These are phyloP conservation scores for Nicotiana knightiana DNA, from an alignment of 257 asterid species.

Conservation along the genomic window DNA sequence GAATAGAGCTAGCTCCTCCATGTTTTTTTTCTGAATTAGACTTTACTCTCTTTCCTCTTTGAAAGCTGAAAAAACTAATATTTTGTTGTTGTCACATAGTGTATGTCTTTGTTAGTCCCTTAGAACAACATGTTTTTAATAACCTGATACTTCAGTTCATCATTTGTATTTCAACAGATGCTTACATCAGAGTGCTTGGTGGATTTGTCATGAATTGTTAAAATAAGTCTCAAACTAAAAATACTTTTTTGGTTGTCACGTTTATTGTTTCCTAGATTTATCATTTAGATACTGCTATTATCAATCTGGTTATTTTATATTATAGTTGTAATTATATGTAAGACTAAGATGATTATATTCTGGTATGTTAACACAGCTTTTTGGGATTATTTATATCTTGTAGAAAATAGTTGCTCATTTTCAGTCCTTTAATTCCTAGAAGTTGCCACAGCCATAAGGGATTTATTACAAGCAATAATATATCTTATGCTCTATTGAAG, in stretches of 20 bases:
- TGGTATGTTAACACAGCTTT: neutral
- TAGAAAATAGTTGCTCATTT: neutral
- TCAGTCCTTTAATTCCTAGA: neutral
- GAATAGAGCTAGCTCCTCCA: conserved; percentile 1
- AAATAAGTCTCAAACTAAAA: neutral
- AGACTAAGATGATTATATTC: too few species aligned
- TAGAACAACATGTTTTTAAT: conserved; percentile 8
- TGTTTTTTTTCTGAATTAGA: neutral
- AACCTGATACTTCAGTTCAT: neutral
- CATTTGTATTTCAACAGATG: neutral
- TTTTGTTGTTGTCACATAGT: conserved; percentile 20
- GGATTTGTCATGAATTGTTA: neutral
- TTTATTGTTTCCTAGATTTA: neutral
- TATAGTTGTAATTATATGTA: neutral
- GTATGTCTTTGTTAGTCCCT: conserved; percentile 17
- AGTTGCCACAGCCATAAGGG: neutral
- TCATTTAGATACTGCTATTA: neutral
- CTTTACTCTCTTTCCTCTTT: conserved; percentile 5
- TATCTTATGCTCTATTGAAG: neutral
- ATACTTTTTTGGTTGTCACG: neutral
- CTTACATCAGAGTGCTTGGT: neutral
- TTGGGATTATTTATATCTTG: neutral
- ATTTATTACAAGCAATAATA: neutral
- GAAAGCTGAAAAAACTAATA: conserved; percentile 8
- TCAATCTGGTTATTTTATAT: neutral